These are phyloP conservation scores for Plantago ovata DNA, from an alignment of 257 asterid species.

Conservation along the genomic window DNA sequence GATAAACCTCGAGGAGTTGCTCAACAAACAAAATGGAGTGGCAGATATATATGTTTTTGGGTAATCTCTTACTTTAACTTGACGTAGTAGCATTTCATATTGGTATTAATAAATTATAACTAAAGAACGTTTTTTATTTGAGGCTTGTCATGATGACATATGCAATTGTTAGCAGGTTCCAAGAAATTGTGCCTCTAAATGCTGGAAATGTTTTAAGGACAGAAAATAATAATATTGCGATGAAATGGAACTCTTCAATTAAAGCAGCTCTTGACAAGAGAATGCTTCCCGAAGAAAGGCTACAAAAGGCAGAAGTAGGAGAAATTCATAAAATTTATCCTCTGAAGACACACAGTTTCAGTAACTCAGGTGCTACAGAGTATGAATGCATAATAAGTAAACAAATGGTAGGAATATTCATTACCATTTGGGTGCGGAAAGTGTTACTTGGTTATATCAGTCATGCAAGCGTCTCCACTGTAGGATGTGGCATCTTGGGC, in stretches of 20 bases:
- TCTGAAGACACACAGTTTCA: neutral
- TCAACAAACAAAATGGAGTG: conserved; percentile 25
- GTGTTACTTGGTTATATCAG: conserved; percentile 36
- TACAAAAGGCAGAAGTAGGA: neutral
- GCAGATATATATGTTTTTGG: conserved; percentile 46
- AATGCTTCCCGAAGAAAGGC: neutral
- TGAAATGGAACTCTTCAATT: conserved; percentile 55
- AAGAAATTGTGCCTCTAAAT: conserved; percentile 64
- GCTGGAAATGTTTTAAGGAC: conserved; percentile 44
- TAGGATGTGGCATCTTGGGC: conserved; percentile 69
- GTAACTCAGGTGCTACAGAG: neutral
- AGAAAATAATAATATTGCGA: conserved; percentile 31
- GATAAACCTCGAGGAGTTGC: conserved; percentile 34
- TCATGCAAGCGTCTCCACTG: conserved; percentile 54
- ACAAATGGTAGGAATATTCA: conserved; percentile 66
- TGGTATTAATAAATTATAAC: neutral
- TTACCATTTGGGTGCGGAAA: conserved; percentile 57
- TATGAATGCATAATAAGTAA: conserved; percentile 56
- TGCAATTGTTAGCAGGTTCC: conserved; percentile 35
- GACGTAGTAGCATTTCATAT: neutral
- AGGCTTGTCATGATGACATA: neutral
- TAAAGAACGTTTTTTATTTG: no score
- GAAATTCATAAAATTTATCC: neutral
- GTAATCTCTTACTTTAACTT: neutral
- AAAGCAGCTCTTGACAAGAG: conserved; percentile 37